Evolutionary conservation across 306 rosid species (phyloP), one percentile per base, ranked within the genome.

Genomic region (Fragaria nilgerrensis): DNA sequence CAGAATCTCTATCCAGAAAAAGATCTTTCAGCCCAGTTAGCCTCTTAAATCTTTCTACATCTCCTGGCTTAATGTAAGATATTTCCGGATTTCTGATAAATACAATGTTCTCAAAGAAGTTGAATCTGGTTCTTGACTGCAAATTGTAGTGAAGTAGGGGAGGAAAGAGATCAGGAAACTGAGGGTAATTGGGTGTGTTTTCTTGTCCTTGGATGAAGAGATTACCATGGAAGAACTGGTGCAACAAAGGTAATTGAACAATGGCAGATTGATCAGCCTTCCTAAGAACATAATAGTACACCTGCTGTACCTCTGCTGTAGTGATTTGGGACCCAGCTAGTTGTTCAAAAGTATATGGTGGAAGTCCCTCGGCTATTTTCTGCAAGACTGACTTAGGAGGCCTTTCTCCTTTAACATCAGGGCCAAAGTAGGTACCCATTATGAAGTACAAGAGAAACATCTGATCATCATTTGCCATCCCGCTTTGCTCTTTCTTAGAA

Each of bases 21-120:
- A 93, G 76, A 73, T 77, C 92, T 73, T 85, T 73, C 49, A 90
- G 70, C 15, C 96, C 86, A 63, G 89, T 85, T 47, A 90, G 86
- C 86, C 86, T 86, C 89, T 85, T 91, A 79, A 89, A 93, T 84
- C 91, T 87, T 66, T 88, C 90, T 66, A 88, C 8, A 68, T 90
- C 96, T 75, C 83, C 87, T 25, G 68, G 45, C 48, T 61, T 86
- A 20, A 85, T 68, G 68, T 61, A 83, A 52, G 5, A 25, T 36
- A 0, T 36, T 67, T 86, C 88, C 1, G 94, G 94, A 58, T 76
- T 82, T 47, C 78, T 56, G 23, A 89, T 79, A 68, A 88, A 77
- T 8, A 82, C 75, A 66, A 91, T 63, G 71, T 84, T 84, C 67
- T 81, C 78, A 61, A 88, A 22, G n/a, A 79, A 47, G 43, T 74